Base-by-base conservation (phyloP, 352 stramenopile genomes). In the Phytophthora citrophthora region DNA sequence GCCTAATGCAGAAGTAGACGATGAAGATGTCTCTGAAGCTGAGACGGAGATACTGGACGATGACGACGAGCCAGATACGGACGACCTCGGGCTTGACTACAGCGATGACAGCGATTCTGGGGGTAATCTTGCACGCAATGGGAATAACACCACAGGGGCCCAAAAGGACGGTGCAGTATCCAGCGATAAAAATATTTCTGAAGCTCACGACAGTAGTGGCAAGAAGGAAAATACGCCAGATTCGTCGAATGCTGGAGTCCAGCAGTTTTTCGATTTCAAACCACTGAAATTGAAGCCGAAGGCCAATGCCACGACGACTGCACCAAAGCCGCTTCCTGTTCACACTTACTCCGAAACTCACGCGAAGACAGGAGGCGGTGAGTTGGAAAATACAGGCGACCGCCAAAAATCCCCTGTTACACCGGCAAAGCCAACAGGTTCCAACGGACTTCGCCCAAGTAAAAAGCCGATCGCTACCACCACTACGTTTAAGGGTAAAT, bases 361-460 rank as follows among this genome's bases (percentile, higher is more conserved):
- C 20, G 12, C 32, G 15, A 68, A 48, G 5, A 61, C 58, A 23
- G 51, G 20, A 11, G 50, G 49, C 8, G 54, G 47, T 20, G 5
- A 68, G 55, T 18, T 13, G 23, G 47, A 11, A 29, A 61, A 60
- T 16, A 15, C 43, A 55, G 12, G 4, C 11, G 48, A 57, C 3
- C 4, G 48, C 11, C 68, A 70, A 13, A 56, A 70, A 48, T 15
- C 20, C 1, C 29, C 20, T 5, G 27, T 38, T 2, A 41, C 27
- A 6, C 2, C 51, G 2, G 23, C 48, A 8, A 73, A 70, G 43
- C 24, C 61, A 31, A 64, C 55, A 8, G 77, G 72, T 27, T 86
- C 77, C 12, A 89, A 89, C 9, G 79, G 77, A 34, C 53, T 86
- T 50, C 72, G 75, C 23, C 64, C 70, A 34, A 67, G 46, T 16